phyloP scores from a whole-genome alignment of 768 basidiomycete genomes.

The Atractiella rhizophila region DNA sequence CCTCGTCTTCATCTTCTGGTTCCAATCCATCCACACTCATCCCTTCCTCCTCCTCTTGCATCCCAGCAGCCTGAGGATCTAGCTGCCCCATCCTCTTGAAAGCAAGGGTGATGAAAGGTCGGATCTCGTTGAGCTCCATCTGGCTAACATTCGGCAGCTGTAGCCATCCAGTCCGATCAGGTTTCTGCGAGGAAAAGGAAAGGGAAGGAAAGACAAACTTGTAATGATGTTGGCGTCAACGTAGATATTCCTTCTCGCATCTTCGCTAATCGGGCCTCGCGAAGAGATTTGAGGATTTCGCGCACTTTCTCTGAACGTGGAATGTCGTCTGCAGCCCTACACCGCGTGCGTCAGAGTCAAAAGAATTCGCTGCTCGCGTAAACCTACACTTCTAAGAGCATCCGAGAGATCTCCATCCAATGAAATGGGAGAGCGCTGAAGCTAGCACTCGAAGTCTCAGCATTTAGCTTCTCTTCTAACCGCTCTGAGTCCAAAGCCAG shows the following conservation, averaged over 20 bases:
- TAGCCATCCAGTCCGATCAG: not conserved
- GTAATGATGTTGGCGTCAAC: conserved; percentile 56
- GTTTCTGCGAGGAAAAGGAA: not conserved
- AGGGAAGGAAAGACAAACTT: conserved; percentile 27
- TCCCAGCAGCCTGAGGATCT: conserved; percentile 7
- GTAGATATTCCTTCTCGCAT: conserved; percentile 56
- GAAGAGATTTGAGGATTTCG: conserved; percentile 70
- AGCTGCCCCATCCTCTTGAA: conserved; percentile 24
- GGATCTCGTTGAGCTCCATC: conserved; percentile 83
- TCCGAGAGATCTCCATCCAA: conserved; percentile 70
- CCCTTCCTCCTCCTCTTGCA: no score
- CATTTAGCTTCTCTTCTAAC: conserved; percentile 43
- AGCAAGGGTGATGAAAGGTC: conserved; percentile 60
- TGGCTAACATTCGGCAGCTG: conserved; percentile 64
- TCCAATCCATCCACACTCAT: no score
- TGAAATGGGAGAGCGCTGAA: conserved; percentile 67
- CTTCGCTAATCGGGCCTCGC: conserved; percentile 85
- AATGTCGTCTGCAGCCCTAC: conserved; percentile 71
- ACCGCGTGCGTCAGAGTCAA: not conserved
- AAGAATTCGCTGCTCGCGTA: not conserved
- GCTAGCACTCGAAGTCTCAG: conserved; percentile 44
- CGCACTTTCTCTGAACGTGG: conserved; percentile 59
- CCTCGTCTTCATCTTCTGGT: no score
- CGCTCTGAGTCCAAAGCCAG: conserved; percentile 32
- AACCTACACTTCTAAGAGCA: conserved; percentile 71